phyloP scores from a whole-genome alignment of 108 stramenopile species.

The Ochromonas danica region DNA sequence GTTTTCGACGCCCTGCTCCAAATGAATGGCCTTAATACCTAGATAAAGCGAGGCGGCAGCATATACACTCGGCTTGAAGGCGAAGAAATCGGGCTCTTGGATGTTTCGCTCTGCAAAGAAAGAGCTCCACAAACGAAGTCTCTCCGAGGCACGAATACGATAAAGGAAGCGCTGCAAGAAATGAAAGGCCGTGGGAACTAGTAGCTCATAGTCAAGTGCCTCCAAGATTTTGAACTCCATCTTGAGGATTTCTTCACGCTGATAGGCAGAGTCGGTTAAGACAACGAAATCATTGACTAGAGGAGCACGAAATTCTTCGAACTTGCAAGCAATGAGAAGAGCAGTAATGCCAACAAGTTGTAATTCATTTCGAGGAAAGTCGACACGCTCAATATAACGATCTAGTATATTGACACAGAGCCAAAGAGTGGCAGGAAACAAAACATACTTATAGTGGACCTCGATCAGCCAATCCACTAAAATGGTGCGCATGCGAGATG shows the following conservation, averaged over 20 bases:
- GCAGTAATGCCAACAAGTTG: constrained; percentile 56
- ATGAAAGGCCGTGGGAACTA: constrained; percentile 49
- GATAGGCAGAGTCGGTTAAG: constrained; percentile 57
- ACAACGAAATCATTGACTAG: constrained; percentile 55
- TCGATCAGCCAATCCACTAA: constrained; percentile 62
- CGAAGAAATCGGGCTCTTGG: constrained; percentile 12
- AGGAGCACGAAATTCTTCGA: constrained; percentile 55
- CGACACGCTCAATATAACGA: constrained; percentile 39
- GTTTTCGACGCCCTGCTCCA: neutral
- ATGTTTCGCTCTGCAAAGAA: constrained; percentile 35
- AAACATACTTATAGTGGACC: constrained; percentile 56
- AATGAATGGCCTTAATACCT: neutral
- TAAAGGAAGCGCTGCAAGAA: constrained; percentile 47
- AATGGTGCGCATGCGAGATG: constrained; percentile 54
- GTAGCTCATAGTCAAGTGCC: constrained; percentile 42
- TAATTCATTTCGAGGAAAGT: constrained; percentile 46
- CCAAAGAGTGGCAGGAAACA: constrained; percentile 53
- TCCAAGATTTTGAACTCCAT: constrained; percentile 49
- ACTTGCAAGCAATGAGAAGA: constrained; percentile 59
- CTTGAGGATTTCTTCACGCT: constrained; percentile 48
- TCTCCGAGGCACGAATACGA: constrained; percentile 37
- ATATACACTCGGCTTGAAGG: neutral
- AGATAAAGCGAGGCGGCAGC: neutral
- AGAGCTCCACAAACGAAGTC: neutral
- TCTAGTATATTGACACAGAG: constrained; percentile 56